phyloP scores from a whole-genome alignment of 169 alveolate species.

The Miamiensis avidus region DNA sequence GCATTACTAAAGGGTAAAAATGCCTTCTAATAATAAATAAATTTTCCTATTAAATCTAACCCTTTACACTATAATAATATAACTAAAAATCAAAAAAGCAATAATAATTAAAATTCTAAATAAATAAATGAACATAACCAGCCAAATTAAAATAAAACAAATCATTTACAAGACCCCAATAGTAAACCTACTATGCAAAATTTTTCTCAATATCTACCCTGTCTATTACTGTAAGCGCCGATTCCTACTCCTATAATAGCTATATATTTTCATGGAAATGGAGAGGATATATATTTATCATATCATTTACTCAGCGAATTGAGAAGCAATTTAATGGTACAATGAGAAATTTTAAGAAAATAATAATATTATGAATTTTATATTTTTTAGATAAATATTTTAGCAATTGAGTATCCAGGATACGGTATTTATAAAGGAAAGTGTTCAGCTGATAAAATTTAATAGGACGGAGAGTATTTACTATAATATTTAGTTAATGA shows the following conservation, averaged over 20 bases:
- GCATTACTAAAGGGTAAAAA: too few relatives aligned
- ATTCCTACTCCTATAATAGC: background rate
- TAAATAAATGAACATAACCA: too few relatives aligned
- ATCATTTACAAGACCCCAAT: background rate
- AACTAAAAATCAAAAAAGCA: too few relatives aligned
- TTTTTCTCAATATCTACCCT: background rate
- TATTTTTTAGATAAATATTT: slow-evolving; percentile 62
- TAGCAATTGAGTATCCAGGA: slow-evolving; percentile 82
- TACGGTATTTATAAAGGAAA: slow-evolving; percentile 74
- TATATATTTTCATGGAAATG: background rate
- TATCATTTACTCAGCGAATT: background rate
- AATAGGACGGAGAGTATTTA: slow-evolving; percentile 70
- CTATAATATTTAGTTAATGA: slow-evolving; percentile 62
- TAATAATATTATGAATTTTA: too few relatives aligned
- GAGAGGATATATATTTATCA: background rate
- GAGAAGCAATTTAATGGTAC: background rate
- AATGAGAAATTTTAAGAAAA: too few relatives aligned
- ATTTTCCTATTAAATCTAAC: too few relatives aligned
- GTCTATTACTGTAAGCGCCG: background rate
- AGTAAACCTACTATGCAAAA: background rate
- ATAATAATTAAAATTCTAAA: too few relatives aligned
- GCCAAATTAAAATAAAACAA: too few relatives aligned
- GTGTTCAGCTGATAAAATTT: slow-evolving; percentile 58
- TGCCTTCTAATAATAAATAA: too few relatives aligned
- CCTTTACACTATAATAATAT: too few relatives aligned